Evolutionary conservation across 1,284 basidiomycete species (phyloP), one percentile per base, ranked within the genome.

Genomic region (Trametes sp.): DNA sequence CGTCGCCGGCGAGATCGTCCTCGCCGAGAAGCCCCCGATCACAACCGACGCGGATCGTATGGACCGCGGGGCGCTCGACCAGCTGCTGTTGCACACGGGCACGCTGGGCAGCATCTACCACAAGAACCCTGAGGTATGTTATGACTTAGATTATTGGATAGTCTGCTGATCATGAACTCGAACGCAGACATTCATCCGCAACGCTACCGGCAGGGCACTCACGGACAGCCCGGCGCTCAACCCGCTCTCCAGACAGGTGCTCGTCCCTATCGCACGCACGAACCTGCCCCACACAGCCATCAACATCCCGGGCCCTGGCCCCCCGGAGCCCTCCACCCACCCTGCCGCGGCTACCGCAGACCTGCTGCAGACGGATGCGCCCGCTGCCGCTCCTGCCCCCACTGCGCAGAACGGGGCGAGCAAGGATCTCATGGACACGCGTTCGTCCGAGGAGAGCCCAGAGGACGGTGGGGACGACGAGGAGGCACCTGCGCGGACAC

Each of bases 41-140:
- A 96, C 95, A n/a, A 98, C 95, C 1, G 96, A 99, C 75, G 95
- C 95, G 7, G 98, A 99, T 74, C 82, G 95, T 42, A 98, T 99
- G 94, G 96, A 98, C 74, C 87, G 95, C 70, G 94, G 95, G 26
- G 92, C 96, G 59, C 85, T 98, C 38, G 96, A 98, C 78, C 95
- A 97, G 70, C 81, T 96, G 21, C 76, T 94, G 38, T 74, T 94
- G 44, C 92, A 94, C 70, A 92, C 92, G 0, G 93, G 90, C 13
- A 92, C 91, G n/a, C 76, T 94, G 41, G 90, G 91, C 28, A 93
- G 92, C 59, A 93, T 94, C 65, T 94, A 94, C 73, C 92, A 94
- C 79, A 94, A 94, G 79, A 94, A 94, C 69, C 92, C 92, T 11
- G 93, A 94, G 83, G 92, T 91, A 48, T 67, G 82, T 71, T 16